These are phyloP conservation scores for Acanthamoeba castellanii DNA, from an alignment of 208 protist species.

Conservation along the genomic window DNA sequence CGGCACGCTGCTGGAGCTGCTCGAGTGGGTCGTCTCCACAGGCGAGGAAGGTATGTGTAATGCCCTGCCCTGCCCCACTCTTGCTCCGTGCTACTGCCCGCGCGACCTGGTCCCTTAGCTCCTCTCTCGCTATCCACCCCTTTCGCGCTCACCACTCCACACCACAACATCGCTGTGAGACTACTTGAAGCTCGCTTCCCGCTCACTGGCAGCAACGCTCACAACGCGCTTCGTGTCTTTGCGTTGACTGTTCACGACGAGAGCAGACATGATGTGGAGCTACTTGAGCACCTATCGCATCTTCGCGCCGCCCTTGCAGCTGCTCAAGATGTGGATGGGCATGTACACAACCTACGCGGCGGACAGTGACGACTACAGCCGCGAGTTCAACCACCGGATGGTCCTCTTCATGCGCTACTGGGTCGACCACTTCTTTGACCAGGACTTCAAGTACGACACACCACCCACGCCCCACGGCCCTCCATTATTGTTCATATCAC, in stretches of 20 bases:
- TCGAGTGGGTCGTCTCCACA: constrained; percentile 29
- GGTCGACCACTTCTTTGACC: constrained; percentile 41
- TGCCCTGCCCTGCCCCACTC: not conserved
- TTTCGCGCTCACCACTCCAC: too few species aligned
- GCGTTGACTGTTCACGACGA: too few species aligned
- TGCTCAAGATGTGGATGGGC: constrained; percentile 32
- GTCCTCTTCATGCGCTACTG: constrained; percentile 32
- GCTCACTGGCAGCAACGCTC: too few species aligned
- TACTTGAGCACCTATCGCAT: constrained; percentile 34
- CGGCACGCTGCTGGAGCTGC: not conserved
- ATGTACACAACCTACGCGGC: not conserved
- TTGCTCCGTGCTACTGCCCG: too few species aligned
- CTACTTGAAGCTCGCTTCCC: too few species aligned
- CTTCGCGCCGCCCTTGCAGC: not conserved
- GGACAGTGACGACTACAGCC: not conserved
- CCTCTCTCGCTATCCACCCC: too few species aligned
- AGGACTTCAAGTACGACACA: constrained; percentile 19
- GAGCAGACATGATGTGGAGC: constrained; percentile 1
- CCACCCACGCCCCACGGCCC: not conserved
- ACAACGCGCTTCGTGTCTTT: too few species aligned
- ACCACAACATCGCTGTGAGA: too few species aligned
- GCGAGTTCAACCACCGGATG: constrained; percentile 18
- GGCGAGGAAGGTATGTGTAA: not conserved
- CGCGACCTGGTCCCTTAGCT: too few species aligned
- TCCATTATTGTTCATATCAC: not conserved